Evolutionary conservation across 805 yeast species (phyloP).

Genomic region (Candida arabinofermentans): DNA sequence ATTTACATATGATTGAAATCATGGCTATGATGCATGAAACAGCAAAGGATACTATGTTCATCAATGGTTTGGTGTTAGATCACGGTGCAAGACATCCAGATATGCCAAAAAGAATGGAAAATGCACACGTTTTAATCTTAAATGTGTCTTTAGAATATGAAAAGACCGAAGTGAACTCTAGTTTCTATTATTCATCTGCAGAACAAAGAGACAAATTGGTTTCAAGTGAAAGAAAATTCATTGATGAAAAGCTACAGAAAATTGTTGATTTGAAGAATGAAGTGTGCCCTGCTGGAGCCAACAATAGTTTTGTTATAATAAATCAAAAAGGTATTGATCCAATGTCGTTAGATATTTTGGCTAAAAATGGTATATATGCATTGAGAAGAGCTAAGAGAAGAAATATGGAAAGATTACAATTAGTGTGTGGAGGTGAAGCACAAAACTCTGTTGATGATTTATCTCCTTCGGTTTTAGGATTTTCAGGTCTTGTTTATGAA

Average conservation of each 20-base stretch:
- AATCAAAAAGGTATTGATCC: constrained; percentile 99
- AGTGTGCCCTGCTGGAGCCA: constrained; percentile 74
- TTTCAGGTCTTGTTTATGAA: constrained; percentile 87
- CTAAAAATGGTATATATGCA: constrained; percentile 89
- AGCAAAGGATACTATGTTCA: constrained; percentile 75
- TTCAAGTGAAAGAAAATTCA: constrained; percentile 88
- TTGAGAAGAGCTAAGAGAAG: constrained; percentile 97
- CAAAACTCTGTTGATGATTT: constrained; percentile 96
- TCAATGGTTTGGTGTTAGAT: constrained; percentile 89
- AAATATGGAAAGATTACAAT: constrained; percentile 97
- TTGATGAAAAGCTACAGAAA: constrained; percentile 86
- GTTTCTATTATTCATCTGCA: constrained; percentile 90
- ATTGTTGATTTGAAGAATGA: constrained; percentile 90
- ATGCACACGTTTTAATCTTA: constrained; percentile 80
- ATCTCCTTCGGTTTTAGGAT: constrained; percentile 74
- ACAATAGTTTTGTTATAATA: constrained; percentile 84
- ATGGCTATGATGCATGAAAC: constrained; percentile 96
- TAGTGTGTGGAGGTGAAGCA: constrained; percentile 96
- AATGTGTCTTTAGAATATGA: constrained; percentile 96
- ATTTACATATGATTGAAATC: constrained; percentile 95
- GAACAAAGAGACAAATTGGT: constrained; percentile 96
- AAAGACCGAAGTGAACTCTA: constrained; percentile 95
- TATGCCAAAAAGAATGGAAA: constrained; percentile 86
- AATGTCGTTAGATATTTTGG: constrained; percentile 90
- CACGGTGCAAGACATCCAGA: constrained; percentile 99